A percentile compares a stretch with the other conserved stretches of the same genome.
These are phyloP conservation scores for Trichoderma sp. DNA, from an alignment of 2,329 filamentous ascomycete species.

Conservation along the genomic window DNA sequence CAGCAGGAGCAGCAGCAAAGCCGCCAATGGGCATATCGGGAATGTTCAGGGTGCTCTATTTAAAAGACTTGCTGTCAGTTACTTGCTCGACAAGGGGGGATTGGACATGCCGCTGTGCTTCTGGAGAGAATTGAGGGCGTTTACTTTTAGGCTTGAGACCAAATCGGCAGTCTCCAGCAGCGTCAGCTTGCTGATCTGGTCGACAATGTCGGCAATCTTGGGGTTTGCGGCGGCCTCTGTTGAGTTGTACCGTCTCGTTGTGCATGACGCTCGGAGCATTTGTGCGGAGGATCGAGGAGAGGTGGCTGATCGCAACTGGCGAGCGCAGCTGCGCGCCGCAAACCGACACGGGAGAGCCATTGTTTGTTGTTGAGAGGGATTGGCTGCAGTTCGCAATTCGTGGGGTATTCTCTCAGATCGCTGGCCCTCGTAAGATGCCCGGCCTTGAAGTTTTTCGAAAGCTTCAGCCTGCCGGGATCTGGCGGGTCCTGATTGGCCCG, in stretches of 20 bases:
- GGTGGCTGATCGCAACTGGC: conserved; percentile 57
- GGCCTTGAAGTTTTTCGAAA: conserved; percentile 47
- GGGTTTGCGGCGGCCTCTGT: conserved; percentile 77
- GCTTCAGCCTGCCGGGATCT: conserved; percentile 32
- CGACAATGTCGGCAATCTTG: conserved; percentile 93
- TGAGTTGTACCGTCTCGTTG: conserved; percentile 80
- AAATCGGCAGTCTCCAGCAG: conserved; percentile 96
- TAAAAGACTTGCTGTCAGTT: conserved; percentile 2
- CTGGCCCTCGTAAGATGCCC: conserved; percentile 20
- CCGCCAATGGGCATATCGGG: conserved; percentile 95
- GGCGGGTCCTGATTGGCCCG: conserved; percentile 40
- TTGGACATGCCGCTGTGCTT: conserved; percentile 23
- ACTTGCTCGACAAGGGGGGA: conserved; percentile 9
- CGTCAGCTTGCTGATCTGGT: conserved; percentile 98
- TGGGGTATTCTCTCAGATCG: conserved; percentile 14
- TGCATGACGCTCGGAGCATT: conserved; percentile 47
- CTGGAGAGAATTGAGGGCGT: conserved; percentile 28
- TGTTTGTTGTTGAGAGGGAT: conserved; percentile 37
- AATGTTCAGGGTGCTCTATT: conserved; percentile 89
- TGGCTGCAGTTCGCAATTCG: conserved; percentile 32
- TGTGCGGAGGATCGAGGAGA: conserved; percentile 52
- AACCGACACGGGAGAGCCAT: conserved; percentile 67
- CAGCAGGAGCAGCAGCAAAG: conserved; percentile 70
- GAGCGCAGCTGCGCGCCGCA: conserved; percentile 65
- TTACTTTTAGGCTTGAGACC: conserved; percentile 90